Evolutionary conservation across 495 filamentous ascomycete genomes (phyloP).

Genomic region (Acidomyces sp.): DNA sequence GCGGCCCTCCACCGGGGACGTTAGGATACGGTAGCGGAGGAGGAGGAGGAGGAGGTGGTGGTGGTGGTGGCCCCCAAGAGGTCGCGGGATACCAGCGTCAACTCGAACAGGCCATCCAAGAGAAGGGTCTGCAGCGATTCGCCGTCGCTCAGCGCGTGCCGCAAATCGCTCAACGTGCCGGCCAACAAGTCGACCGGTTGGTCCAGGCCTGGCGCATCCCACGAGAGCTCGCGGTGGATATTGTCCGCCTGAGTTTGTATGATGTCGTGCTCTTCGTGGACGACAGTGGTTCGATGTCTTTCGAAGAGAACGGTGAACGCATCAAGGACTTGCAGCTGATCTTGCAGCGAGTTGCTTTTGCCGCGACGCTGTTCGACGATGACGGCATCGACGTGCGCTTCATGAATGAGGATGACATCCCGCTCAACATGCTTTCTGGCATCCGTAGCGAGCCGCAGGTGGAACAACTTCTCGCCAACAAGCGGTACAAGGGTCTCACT

Average conservation of each 20-base stretch:
- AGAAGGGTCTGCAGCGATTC: conserved; percentile 44
- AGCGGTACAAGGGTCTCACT: conserved; percentile 54
- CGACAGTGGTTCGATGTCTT: conserved; percentile 60
- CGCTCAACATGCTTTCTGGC: conserved; percentile 30
- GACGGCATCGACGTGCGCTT: conserved; percentile 60
- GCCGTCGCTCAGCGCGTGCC: conserved; percentile 29
- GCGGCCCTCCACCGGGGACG: conserved; percentile 13
- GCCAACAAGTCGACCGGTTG: conserved; percentile 37
- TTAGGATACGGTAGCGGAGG: conserved; percentile 6
- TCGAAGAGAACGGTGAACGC: conserved; percentile 51
- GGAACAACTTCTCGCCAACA: conserved; percentile 39
- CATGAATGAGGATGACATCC: conserved; percentile 43
- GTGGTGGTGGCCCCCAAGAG: conserved; percentile 34
- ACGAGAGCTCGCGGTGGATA: conserved; percentile 51
- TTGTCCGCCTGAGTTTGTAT: conserved; percentile 53
- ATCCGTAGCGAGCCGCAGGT: conserved; percentile 48
- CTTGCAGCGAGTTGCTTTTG: conserved; percentile 46
- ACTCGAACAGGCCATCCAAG: conserved; percentile 41
- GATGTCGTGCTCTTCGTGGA: conserved; percentile 59
- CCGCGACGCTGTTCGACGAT: conserved; percentile 54
- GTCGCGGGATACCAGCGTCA: conserved; percentile 40
- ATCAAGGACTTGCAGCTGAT: conserved; percentile 54
- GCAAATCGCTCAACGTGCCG: conserved; percentile 30
- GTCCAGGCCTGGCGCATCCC: conserved; percentile 44
- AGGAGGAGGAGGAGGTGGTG: conserved; percentile 8